Evolutionary conservation across 257 asterid species (phyloP), one percentile per base, ranked within the genome.

Genomic region (Striga asiatica): DNA sequence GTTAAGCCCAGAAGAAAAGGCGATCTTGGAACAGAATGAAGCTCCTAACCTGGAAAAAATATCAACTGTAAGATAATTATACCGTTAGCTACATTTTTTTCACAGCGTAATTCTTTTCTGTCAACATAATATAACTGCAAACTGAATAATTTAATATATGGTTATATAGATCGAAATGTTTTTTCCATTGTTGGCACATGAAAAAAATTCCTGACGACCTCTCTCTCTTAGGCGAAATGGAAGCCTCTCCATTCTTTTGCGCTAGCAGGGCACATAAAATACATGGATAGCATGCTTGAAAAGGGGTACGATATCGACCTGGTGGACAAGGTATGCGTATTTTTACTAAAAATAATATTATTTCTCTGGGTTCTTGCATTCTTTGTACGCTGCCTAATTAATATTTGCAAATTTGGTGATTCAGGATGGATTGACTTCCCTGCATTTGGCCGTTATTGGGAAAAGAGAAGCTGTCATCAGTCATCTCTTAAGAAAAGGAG

Each of bases 381-480:
- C 8, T 50, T 23, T 31, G 19, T 6, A 29, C 0, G 20, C 12
- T 48, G 29, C 47, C 25, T 48, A 47, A 28, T 57, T 46, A 16
- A 8, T 35, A 48, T 18, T 45, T 37, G 50, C 10, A 13, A 58
- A 46, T 17, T 56, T 58, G 64, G 42, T 62, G 66, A 61, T 28
- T 35, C 85, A 91, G 98, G 96, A 87, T 50, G 95, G 98, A 10
- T 62, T 66, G 42, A 91, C 95, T n/a, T 92, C 98, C 16, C 82
- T 91, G 70, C 96, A 91, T 76, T 74, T 68, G 43, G 95, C 98
- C 2, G 80, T 80, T 28, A 76, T 84, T 29, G 87, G 98, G 39
- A 91, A 87, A 80, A 87, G 75, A 61, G 98, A 86, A 71, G 78
- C 98, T 20, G 94, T 84, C 49, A 84, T 84, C 18, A 87, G 96